These are phyloP conservation scores for Corinectria fuckeliana DNA, from an alignment of 2,329 filamentous ascomycete genomes.

Conservation along the genomic window DNA sequence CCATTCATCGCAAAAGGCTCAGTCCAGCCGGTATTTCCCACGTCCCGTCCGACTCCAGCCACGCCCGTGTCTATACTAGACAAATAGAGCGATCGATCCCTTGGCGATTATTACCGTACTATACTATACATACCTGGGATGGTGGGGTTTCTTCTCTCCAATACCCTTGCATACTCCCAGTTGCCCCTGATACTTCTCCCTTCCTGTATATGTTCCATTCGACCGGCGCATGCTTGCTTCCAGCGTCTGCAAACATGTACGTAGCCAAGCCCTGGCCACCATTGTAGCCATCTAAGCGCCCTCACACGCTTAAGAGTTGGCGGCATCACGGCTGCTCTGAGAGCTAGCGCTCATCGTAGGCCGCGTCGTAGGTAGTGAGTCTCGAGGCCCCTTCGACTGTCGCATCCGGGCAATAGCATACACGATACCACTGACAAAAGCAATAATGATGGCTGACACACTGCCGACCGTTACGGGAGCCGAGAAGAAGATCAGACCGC, in stretches of 20 bases:
- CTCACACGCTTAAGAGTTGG: slow-evolving; percentile 57
- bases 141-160: neutral
- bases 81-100: slow-evolving; percentile 2
- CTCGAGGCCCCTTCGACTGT: slow-evolving; percentile 72
- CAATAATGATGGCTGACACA: slow-evolving; percentile 88
- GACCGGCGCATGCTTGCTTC: neutral
- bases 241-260: neutral
- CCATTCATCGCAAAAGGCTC: slow-evolving; percentile 1
- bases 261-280: neutral
- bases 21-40: neutral
- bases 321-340: slow-evolving; percentile 85
- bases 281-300: neutral
- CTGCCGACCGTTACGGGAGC: slow-evolving; percentile 92
- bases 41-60: slow-evolving; percentile 18
- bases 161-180: neutral
- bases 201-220: neutral
- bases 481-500: slow-evolving; percentile 92
- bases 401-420: slow-evolving; percentile 74
- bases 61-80: slow-evolving; percentile 17
- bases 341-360: slow-evolving; percentile 86
- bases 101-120: slow-evolving; percentile 23
- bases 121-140: slow-evolving; percentile 21
- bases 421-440: slow-evolving; percentile 90
- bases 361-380: slow-evolving; percentile 68
- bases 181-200: neutral